Percentiles rank a stretch among this genome's conserved stretches.
Conservation (phyloP, 78 protist species). For the Isochrysis galbana region DNA sequence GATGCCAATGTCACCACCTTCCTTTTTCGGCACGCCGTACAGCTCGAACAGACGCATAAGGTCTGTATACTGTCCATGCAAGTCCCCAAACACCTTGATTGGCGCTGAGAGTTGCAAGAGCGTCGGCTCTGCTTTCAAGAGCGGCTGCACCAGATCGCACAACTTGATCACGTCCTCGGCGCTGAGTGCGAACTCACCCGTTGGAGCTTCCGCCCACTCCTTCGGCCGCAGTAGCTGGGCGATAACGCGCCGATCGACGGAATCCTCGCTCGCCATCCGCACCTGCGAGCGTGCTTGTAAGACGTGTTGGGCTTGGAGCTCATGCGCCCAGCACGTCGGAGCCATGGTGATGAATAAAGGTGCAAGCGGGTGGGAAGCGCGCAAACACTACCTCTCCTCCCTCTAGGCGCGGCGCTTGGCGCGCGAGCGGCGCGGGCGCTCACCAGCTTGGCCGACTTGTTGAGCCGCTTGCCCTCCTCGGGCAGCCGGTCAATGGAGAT, state of each 20-base stretch:
- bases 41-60: slow-evolving; percentile 8
- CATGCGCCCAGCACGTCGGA: not conserved
- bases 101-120: not conserved
- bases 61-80: slow-evolving; percentile 13
- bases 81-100: slow-evolving; percentile 21
- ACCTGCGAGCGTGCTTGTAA: no score
- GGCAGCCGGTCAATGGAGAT: slow-evolving; percentile 26
- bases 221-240: not conserved
- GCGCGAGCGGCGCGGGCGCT: not conserved
- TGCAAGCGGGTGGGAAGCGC: not conserved
- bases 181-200: not conserved
- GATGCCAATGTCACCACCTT: not conserved
- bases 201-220: not conserved
- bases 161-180: not conserved
- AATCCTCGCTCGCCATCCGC: not conserved
- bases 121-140: slow-evolving; percentile 10
- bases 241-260: not conserved
- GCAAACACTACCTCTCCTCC: not conserved
- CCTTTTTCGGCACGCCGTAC: not conserved
- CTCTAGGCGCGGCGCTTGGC: not conserved
- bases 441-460: not conserved
- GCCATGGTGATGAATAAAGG: not conserved
- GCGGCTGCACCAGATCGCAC: slow-evolving; percentile 21
- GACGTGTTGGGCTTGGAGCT: no score
- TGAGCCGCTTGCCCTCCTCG: slow-evolving; percentile 7